phyloP scores from a whole-genome alignment of 2,329 filamentous ascomycete species.

The Fusarium chuoi region DNA sequence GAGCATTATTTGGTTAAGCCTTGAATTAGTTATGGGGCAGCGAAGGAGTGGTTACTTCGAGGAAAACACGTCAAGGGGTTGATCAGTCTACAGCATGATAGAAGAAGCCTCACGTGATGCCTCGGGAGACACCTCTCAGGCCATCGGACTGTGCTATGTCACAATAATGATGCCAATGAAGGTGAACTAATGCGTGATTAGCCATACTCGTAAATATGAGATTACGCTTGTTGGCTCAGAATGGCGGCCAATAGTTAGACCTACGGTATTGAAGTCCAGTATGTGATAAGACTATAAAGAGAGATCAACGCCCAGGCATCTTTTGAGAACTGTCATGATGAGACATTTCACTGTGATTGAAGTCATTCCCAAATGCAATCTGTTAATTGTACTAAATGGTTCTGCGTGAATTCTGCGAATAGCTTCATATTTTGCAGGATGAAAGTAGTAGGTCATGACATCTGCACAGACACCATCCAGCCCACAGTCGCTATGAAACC shows the following conservation, averaged over 20 bases:
- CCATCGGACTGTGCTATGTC: neutral
- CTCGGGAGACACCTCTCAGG: neutral
- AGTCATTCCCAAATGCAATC: too few species aligned
- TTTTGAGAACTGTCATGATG: neutral
- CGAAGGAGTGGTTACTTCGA: too few species aligned
- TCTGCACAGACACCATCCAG: neutral
- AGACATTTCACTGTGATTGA: neutral
- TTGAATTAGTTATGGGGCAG: too few species aligned
- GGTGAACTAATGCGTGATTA: neutral
- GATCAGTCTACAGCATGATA: neutral
- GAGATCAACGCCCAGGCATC: neutral
- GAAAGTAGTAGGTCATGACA: neutral
- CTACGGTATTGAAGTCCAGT: neutral
- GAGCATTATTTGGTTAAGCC: too few species aligned
- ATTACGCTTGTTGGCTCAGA: neutral
- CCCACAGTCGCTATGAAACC: neutral
- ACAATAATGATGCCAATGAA: neutral
- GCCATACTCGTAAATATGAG: neutral
- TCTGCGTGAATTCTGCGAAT: neutral
- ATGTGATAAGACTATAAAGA: neutral
- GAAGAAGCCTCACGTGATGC: neutral
- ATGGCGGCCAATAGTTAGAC: neutral
- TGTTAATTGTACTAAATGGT: too few species aligned
- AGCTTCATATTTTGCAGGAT: neutral
- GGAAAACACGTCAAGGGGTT: neutral